Evolutionary conservation across 2,329 filamentous ascomycete genomes (phyloP), one percentile per base, ranked within the genome.

Genomic region (Amauroascus verrucosus): DNA sequence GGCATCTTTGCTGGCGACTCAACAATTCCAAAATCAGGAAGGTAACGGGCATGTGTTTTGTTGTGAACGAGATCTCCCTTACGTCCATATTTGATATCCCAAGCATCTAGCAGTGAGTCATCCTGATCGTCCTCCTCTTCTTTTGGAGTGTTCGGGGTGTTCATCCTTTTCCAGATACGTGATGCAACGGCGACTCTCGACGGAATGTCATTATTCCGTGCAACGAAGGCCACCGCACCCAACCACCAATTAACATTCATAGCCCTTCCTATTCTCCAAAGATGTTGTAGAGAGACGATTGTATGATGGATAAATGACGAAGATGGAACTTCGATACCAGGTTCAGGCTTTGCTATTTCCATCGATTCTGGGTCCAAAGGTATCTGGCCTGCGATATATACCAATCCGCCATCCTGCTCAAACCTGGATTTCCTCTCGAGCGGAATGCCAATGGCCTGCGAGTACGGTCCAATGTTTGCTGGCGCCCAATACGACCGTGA

Each of bases 401-500:
- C 74, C 8, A 79, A 51, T 40, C 62, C 61, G 16, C 44, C 56
- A 48, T 33, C 28, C 14, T 56, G 26, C 11, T 57, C 49, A 32
- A 58, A 51, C 9, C 64, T 63, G 18, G 63, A 57, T 26, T 65
- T 50, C 2, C 62, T 60, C 7, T 65, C 55, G 7, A 75, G 63
- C 9, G 74, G 73, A 9, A 81, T 70, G 1, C 78, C 75, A 48
- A 93, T 82, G 3, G 89, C 88, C 71, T 98, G 93, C 53, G 90
- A 96, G 69, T 97, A 97, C 0, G 93, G 93, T 0, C 93, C 93
- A 51, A 98, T 97, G 64, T 97, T 97, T 18, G 93, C 91, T 0
- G 93, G 93, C 0, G 93, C 93, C 93, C 93, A 98, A 75, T 97
- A 97, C 9, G 88, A 95, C 37, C 87, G 77, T 2, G 86, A 90